These are phyloP conservation scores for Yamadazyma conglobata DNA, from an alignment of 1,139 yeast species.

Conservation along the genomic window DNA sequence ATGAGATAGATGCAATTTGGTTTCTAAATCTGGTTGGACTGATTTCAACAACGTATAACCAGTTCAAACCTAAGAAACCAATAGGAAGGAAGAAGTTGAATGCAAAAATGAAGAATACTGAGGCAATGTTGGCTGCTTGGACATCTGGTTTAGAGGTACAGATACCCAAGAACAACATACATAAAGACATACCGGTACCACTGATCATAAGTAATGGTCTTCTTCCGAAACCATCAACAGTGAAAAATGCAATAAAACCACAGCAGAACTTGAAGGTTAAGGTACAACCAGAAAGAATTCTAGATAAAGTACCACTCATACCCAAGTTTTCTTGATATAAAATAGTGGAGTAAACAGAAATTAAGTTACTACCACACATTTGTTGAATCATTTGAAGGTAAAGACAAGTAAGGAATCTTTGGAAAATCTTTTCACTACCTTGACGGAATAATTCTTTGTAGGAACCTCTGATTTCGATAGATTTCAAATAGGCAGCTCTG, in stretches of 20 bases:
- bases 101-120: conserved; percentile 31
- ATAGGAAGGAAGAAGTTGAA: conserved; percentile 28
- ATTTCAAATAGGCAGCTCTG: conserved; percentile 1
- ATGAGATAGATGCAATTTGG: conserved; percentile 28
- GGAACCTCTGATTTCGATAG: conserved; percentile 18
- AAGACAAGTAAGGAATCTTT: conserved; percentile 40
- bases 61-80: conserved; percentile 27
- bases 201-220: conserved; percentile 48
- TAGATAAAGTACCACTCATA: conserved; percentile 30
- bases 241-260: conserved; percentile 38
- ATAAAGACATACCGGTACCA: conserved; percentile 42
- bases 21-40: conserved; percentile 28
- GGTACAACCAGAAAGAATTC: conserved; percentile 30
- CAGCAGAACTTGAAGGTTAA: conserved; percentile 33
- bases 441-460: conserved; percentile 24
- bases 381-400: conserved; percentile 43
- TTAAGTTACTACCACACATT: conserved; percentile 34
- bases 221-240: conserved; percentile 54
- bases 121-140: conserved; percentile 13
- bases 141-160: conserved; percentile 7
- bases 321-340: conserved; percentile 39
- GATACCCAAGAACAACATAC: conserved; percentile 26
- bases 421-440: conserved; percentile 41
- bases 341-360: conserved; percentile 34
- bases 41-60: conserved; percentile 38